Conservation (phyloP, 2,329 filamentous ascomycete genomes). For the Colletotrichum echinochloae region DNA sequence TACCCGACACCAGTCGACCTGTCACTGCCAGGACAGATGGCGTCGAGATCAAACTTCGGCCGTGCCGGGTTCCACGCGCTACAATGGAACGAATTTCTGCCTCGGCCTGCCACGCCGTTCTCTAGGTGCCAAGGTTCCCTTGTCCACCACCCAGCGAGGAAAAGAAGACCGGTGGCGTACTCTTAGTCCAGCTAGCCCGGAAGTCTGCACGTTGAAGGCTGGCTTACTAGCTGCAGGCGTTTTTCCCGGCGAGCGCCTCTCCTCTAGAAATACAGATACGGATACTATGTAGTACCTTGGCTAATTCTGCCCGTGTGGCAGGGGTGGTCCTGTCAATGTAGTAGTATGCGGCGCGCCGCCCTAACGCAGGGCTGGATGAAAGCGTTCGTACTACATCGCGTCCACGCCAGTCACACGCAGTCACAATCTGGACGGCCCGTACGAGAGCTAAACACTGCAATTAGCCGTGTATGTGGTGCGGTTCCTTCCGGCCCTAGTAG, state of each 20-base stretch:
- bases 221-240: background rate
- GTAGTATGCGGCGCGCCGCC: background rate
- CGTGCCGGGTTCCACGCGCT: slow-evolving; percentile 32
- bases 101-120: background rate
- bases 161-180: background rate
- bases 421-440: background rate
- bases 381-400: background rate
- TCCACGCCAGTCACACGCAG: background rate
- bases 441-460: slow-evolving; percentile 15
- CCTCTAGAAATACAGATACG: too few relatives aligned
- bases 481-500: background rate
- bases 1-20: background rate
- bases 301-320: background rate
- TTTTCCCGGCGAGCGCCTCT: background rate
- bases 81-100: background rate
- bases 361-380: background rate
- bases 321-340: background rate
- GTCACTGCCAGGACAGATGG: slow-evolving; percentile 11
- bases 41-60: slow-evolving; percentile 25
- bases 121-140: too few relatives aligned
- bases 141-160: too few relatives aligned
- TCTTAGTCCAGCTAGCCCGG: background rate
- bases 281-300: too few relatives aligned
- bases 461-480: slow-evolving; percentile 13
- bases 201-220: background rate